Evolutionary conservation across 2,329 filamentous ascomycete species (phyloP).

Genomic region (Colletotrichum nymphaeae): DNA sequence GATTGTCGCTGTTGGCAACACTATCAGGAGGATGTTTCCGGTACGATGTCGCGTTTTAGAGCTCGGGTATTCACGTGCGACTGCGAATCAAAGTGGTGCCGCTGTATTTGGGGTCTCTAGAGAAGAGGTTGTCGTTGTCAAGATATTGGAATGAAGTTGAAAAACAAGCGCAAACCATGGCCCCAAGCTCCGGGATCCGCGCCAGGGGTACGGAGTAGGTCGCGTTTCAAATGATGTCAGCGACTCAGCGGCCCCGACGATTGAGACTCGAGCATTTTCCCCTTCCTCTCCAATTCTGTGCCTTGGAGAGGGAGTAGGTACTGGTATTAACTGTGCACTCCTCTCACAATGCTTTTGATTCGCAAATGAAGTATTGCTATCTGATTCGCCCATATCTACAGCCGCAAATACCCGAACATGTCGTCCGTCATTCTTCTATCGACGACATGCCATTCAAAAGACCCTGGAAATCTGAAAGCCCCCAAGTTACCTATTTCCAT

Average conservation of each 20-base stretch:
- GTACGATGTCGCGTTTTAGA: not conserved
- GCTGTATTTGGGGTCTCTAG: not conserved
- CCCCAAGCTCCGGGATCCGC: slow-evolving; percentile 50
- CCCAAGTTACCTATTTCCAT: not conserved
- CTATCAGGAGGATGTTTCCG: not conserved
- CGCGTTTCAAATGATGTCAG: slow-evolving; percentile 36
- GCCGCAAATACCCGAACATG: slow-evolving; percentile 18
- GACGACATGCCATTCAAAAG: not conserved
- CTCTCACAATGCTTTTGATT: not conserved
- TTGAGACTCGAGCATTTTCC: not conserved
- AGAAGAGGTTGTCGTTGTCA: not conserved
- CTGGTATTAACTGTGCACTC: not conserved
- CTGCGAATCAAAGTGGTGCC: not conserved
- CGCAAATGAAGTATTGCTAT: not conserved
- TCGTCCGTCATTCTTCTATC: not conserved
- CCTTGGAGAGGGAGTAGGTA: too few species aligned
- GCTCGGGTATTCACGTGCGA: not conserved
- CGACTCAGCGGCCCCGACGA: slow-evolving; percentile 24
- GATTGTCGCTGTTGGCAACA: not conserved
- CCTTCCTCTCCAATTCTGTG: not conserved
- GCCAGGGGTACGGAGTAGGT: slow-evolving; percentile 16
- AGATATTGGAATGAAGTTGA: not conserved
- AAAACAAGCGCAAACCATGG: slow-evolving; percentile 3
- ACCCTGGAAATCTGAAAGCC: not conserved
- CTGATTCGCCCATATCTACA: slow-evolving; percentile 1